These are phyloP conservation scores for Taphrina wiesneri DNA, from an alignment of 1,139 yeast species.

Conservation along the genomic window DNA sequence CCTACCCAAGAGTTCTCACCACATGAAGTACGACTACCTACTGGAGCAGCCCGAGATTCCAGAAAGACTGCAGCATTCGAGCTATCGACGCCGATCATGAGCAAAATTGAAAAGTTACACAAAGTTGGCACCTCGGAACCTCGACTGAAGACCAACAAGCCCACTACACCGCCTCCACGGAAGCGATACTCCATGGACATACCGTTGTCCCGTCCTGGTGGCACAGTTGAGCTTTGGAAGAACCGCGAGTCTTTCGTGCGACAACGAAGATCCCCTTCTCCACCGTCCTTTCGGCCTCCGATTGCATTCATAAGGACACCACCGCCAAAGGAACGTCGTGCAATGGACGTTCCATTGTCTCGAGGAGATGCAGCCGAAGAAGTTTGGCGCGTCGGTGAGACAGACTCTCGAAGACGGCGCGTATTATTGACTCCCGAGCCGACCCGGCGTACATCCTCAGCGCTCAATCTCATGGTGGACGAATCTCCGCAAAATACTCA, in stretches of 20 bases:
- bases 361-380: conserved; percentile 10
- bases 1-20: neutral
- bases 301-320: neutral
- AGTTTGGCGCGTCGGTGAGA: neutral
- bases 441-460: neutral
- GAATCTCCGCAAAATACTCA: neutral
- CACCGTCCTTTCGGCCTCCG: neutral
- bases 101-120: neutral
- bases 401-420: neutral
- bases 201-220: conserved; percentile 6
- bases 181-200: conserved; percentile 12
- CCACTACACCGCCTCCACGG: neutral
- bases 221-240: conserved; percentile 4
- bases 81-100: neutral
- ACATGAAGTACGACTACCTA: neutral
- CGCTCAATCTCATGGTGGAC: conserved; percentile 4
- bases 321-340: neutral
- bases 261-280: neutral
- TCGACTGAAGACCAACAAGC: neutral
- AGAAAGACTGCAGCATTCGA: neutral
- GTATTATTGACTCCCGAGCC: neutral
- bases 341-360: conserved; percentile 20
- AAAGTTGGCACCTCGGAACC: neutral
- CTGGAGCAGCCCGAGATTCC: neutral
- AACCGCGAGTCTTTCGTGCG: neutral